phyloP scores from a whole-genome alignment of 2,329 filamentous ascomycete genomes.

The Leptographium lundbergii region DNA sequence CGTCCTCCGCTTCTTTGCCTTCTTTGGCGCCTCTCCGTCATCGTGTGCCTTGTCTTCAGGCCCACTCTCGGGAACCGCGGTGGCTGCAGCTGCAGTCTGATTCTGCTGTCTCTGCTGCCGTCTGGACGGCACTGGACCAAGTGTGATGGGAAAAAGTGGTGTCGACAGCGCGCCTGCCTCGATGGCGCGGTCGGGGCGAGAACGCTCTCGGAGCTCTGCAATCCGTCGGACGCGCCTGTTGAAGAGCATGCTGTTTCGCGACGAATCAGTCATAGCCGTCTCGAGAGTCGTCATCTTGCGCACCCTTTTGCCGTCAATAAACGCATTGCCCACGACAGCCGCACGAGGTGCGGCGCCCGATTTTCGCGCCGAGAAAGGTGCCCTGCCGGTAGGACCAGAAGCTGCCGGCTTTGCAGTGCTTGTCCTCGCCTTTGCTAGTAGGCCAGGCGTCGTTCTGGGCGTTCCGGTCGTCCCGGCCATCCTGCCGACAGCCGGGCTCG shows the following conservation, averaged over 20 bases:
- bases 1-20: neutral
- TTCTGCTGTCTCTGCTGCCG: neutral
- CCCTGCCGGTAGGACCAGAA: neutral
- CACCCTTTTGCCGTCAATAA: neutral
- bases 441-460: too few species aligned
- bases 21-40: neutral
- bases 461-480: too few species aligned
- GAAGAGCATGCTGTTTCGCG: conserved; percentile 28
- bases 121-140: conserved; percentile 11
- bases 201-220: conserved; percentile 28
- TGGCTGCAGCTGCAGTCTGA: neutral
- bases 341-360: neutral
- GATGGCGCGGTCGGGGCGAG: conserved; percentile 29
- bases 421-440: neutral
- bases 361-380: neutral
- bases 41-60: neutral
- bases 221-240: conserved; percentile 25
- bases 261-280: conserved; percentile 27
- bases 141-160: conserved; percentile 18
- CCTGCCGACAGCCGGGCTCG: neutral
- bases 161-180: conserved; percentile 17
- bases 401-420: neutral
- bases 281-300: conserved; percentile 15
- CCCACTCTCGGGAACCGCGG: neutral
- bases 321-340: neutral